phyloP scores from a whole-genome alignment of 805 yeast genomes.

The Torulaspora delbrueckii region DNA sequence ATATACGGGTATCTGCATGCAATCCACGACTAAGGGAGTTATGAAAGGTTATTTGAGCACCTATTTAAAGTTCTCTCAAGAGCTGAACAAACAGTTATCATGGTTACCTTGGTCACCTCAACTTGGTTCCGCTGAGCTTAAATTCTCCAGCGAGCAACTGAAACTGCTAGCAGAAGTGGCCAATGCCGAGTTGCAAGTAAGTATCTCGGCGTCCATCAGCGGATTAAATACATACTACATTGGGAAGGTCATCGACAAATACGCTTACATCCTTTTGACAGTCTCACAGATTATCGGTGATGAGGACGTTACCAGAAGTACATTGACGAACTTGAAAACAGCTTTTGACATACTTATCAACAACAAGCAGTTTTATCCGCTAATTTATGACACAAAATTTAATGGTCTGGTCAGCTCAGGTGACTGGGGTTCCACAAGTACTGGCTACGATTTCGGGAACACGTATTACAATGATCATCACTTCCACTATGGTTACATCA shows the following conservation, averaged over 20 bases:
- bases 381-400: constrained; percentile 51
- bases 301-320: constrained; percentile 35
- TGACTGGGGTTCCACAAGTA: constrained; percentile 39
- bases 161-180: constrained; percentile 43
- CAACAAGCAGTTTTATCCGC: constrained; percentile 46
- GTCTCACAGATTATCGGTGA: constrained; percentile 46
- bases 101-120: constrained; percentile 44
- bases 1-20: constrained; percentile 41
- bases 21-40: constrained; percentile 48
- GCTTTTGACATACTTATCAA: constrained; percentile 41
- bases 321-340: constrained; percentile 37
- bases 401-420: constrained; percentile 53
- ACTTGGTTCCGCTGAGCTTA: constrained; percentile 30
- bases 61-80: constrained; percentile 37
- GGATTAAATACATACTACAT: constrained; percentile 44
- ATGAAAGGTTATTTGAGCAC: constrained; percentile 44
- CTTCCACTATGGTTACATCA: constrained; percentile 79
- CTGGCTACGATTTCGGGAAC: constrained; percentile 59
- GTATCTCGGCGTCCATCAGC: constrained; percentile 41
- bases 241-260: constrained; percentile 54
- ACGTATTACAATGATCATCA: constrained; percentile 82
- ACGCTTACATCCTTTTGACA: constrained; percentile 51
- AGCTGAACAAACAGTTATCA: constrained; percentile 38
- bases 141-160: constrained; percentile 44
- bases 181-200: constrained; percentile 43